These are phyloP conservation scores for Coprinellus micaceus DNA, from an alignment of 768 basidiomycete species.

Conservation along the genomic window DNA sequence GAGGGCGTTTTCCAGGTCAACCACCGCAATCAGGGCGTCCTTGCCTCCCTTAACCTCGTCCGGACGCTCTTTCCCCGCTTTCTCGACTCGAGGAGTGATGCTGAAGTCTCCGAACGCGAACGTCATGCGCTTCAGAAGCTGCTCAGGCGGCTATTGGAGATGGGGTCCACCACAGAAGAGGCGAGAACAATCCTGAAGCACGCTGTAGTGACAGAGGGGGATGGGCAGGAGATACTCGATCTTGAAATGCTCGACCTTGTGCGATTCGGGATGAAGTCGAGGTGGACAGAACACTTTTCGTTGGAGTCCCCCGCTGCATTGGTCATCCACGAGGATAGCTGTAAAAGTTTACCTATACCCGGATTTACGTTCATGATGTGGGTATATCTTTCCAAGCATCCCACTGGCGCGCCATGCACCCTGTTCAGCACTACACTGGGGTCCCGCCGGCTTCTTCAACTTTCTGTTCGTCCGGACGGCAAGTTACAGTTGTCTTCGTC, in stretches of 20 bases:
- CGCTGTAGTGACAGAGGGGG: conserved; percentile 42
- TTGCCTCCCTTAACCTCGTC: conserved; percentile 58
- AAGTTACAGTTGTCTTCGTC: conserved; percentile 45
- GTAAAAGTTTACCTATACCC: conserved; percentile 48
- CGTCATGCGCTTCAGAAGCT: conserved; percentile 58
- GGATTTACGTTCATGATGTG: conserved; percentile 75
- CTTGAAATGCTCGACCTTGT: conserved; percentile 67
- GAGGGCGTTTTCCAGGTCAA: conserved; percentile 57
- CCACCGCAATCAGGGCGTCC: conserved; percentile 68
- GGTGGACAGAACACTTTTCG: conserved; percentile 78
- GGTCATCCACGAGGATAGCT: conserved; percentile 37
- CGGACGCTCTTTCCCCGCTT: conserved; percentile 50
- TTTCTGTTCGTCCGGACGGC: conserved; percentile 55
- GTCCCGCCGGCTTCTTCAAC: conserved; percentile 32
- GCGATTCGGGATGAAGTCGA: conserved; percentile 64
- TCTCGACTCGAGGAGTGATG: conserved; percentile 20
- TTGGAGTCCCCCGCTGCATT: conserved; percentile 56
- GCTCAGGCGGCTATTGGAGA: conserved; percentile 64
- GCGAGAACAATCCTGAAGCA: conserved; percentile 62
- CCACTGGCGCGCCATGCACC: conserved; percentile 26
- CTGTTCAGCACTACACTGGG: conserved; percentile 36
- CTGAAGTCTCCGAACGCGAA: conserved; percentile 40
- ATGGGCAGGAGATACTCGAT: conserved; percentile 47
- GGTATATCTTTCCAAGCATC: conserved; percentile 45
- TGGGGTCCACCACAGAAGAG: conserved; percentile 66